These are phyloP conservation scores for Quercus gilva DNA, from an alignment of 306 rosid genomes.

Conservation along the genomic window DNA sequence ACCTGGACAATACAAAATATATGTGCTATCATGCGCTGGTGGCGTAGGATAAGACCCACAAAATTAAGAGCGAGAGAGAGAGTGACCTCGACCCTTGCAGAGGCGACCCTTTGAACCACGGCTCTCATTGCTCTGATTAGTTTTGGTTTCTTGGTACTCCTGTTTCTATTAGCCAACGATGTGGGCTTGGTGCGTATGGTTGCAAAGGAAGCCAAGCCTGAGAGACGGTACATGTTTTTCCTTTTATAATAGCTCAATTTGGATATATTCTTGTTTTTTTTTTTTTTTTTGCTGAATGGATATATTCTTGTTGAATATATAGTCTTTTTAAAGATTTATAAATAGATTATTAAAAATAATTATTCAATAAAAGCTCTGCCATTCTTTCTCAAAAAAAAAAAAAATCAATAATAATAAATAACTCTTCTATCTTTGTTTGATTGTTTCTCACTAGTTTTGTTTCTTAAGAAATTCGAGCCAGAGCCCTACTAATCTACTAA, in stretches of 20 bases:
- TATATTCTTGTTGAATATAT: too few relatives aligned
- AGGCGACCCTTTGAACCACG: slow-evolving; percentile 81
- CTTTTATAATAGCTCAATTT: neutral
- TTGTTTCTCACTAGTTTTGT: too few relatives aligned
- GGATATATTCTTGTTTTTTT: too few relatives aligned
- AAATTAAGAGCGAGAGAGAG: neutral
- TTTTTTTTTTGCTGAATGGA: too few relatives aligned
- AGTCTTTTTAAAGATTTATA: too few relatives aligned
- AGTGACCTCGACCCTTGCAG: slow-evolving; percentile 78
- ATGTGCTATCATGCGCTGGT: neutral
- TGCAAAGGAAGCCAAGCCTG: slow-evolving; percentile 4
- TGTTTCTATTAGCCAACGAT: neutral
- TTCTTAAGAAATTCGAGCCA: too few relatives aligned
- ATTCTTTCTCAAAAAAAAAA: too few relatives aligned
- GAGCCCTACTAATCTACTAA: too few relatives aligned
- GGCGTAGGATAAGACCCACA: slow-evolving; percentile 4
- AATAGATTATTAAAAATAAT: too few relatives aligned
- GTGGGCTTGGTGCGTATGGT: slow-evolving; percentile 11
- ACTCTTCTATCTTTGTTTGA: too few relatives aligned
- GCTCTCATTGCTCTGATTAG: slow-evolving; percentile 72
- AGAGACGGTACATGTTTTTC: slow-evolving; percentile 18
- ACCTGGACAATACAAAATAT: slow-evolving; percentile 35
- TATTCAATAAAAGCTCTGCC: too few relatives aligned
- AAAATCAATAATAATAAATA: too few relatives aligned
- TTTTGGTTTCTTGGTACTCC: neutral